Percentiles rank a stretch among this genome's conserved stretches.
phyloP scores from a whole-genome alignment of 352 stramenopile genomes.

The Globisporangium radiosum region DNA sequence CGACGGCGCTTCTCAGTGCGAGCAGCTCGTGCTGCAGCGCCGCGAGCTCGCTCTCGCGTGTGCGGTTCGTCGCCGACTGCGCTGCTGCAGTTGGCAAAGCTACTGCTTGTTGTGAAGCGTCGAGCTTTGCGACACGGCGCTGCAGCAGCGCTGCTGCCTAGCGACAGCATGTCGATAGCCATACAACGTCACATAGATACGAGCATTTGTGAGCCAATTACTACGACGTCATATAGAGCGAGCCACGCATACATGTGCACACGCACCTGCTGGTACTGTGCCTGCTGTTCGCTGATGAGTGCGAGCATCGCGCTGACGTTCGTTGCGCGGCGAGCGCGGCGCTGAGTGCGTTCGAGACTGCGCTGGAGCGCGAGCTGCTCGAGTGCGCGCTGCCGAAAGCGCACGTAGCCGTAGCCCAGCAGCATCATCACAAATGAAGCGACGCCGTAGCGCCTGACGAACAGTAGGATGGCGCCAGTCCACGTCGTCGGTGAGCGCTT shows the following conservation, averaged over 20 bases:
- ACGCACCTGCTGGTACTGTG: constrained; percentile 29
- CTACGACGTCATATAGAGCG: neutral
- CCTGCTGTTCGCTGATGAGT: constrained; percentile 34
- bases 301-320: constrained; percentile 24
- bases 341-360: constrained; percentile 15
- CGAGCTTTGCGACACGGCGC: constrained; percentile 17
- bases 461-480: constrained; percentile 15
- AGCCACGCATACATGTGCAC: neutral
- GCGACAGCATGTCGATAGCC: too few species aligned
- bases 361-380: constrained; percentile 26
- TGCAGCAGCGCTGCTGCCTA: constrained; percentile 21
- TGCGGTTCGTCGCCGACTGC: constrained; percentile 8
- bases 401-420: constrained; percentile 26
- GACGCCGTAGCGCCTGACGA: constrained; percentile 25
- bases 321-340: constrained; percentile 10
- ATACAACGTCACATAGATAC: too few species aligned
- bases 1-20: constrained; percentile 26
- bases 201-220: too few species aligned
- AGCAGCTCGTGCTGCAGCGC: constrained; percentile 26
- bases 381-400: constrained; percentile 17
- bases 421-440: constrained; percentile 23
- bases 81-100: constrained; percentile 5
- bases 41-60: constrained; percentile 23
- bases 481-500: constrained; percentile 9
- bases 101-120: constrained; percentile 15